These are phyloP conservation scores for Diaporthe amygdali DNA, from an alignment of 2,329 filamentous ascomycete genomes.

Conservation along the genomic window DNA sequence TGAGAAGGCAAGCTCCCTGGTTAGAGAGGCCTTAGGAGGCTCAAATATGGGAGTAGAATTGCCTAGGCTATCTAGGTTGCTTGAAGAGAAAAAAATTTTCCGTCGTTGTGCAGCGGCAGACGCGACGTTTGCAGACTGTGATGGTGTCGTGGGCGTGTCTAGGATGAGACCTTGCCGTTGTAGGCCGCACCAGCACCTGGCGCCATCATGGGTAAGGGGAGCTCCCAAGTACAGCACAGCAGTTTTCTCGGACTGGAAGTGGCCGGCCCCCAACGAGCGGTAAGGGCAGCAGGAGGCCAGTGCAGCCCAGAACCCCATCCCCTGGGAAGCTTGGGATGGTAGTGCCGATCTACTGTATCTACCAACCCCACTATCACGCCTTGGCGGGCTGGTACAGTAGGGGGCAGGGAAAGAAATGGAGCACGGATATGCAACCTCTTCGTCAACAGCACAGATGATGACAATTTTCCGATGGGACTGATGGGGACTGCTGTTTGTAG, in stretches of 20 bases:
- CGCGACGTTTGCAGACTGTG: not conserved
- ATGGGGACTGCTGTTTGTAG: not conserved
- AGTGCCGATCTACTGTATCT: constrained; percentile 16
- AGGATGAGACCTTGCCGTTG: constrained; percentile 1
- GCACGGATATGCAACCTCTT: constrained; percentile 12
- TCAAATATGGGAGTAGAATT: not conserved
- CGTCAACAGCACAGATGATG: constrained; percentile 1
- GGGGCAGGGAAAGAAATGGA: constrained; percentile 7
- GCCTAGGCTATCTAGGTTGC: not conserved
- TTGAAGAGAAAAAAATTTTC: constrained; percentile 7
- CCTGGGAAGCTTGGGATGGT: not conserved
- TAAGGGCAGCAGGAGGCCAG: constrained; percentile 9
- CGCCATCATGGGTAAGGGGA: constrained; percentile 3
- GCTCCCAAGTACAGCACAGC: not conserved
- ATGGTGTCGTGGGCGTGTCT: not conserved
- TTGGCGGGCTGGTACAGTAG: not conserved
- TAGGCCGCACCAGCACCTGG: not conserved
- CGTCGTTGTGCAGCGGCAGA: not conserved
- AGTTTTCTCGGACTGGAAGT: not conserved
- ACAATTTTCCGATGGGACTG: constrained; percentile 6
- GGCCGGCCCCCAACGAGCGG: constrained; percentile 9
- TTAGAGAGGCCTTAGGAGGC: not conserved
- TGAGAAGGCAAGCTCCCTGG: constrained; percentile 3
- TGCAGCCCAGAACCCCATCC: not conserved
- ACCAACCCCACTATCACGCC: not conserved